Conservation (phyloP, 352 stramenopile genomes). For the Phytopythium delawarense region DNA sequence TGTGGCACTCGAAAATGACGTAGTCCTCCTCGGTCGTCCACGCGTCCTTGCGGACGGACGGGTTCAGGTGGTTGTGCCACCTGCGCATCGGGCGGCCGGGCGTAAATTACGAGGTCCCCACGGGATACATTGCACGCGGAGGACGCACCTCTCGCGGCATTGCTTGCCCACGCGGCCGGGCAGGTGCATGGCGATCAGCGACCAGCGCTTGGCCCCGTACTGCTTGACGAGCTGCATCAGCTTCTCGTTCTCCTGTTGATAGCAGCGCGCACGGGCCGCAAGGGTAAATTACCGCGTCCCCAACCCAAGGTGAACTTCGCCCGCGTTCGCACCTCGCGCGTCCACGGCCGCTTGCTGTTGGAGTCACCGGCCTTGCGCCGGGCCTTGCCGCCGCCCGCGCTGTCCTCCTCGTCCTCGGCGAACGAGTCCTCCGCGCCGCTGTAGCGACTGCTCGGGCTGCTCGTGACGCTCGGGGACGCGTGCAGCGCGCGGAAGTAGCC, state of each 20-base stretch:
- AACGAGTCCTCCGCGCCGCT: conserved; percentile 52
- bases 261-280: conserved; percentile 4
- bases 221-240: conserved; percentile 87
- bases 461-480: conserved; percentile 12
- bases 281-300: not conserved
- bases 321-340: conserved; percentile 35
- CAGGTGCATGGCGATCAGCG: conserved; percentile 86
- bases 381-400: conserved; percentile 23
- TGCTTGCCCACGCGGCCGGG: conserved; percentile 87
- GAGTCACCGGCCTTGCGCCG: conserved; percentile 58
- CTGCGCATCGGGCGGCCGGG: conserved; percentile 17
- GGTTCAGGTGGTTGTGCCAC: conserved; percentile 89
- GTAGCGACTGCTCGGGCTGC: conserved; percentile 29
- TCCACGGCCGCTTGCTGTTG: conserved; percentile 86
- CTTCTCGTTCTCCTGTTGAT: conserved; percentile 74
- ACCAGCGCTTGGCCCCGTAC: conserved; percentile 88
- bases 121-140: not conserved
- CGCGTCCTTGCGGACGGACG: conserved; percentile 82
- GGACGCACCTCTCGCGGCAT: conserved; percentile 61
- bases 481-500: conserved; percentile 27
- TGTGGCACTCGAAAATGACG: conserved; percentile 89
- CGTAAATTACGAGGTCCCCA: not conserved
- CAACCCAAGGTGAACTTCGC: not conserved
- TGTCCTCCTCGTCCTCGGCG: conserved; percentile 68
- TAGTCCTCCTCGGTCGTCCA: conserved; percentile 90